These are phyloP conservation scores for Sphaerulina populicola DNA, from an alignment of 2,329 filamentous ascomycete genomes.

Conservation along the genomic window DNA sequence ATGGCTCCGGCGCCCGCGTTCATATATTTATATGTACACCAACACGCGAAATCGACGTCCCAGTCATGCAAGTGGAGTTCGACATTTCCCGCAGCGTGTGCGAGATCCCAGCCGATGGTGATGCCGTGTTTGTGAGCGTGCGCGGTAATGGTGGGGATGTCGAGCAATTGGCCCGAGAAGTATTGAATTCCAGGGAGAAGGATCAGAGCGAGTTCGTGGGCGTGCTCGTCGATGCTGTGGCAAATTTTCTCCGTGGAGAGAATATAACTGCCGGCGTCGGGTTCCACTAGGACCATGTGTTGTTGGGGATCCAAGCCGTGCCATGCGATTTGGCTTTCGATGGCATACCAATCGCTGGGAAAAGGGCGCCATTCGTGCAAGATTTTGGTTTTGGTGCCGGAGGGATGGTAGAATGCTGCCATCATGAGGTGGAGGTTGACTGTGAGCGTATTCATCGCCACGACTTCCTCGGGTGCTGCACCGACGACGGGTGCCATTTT, in stretches of 20 bases:
- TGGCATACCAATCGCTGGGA: constrained; percentile 79
- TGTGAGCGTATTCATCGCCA: constrained; percentile 80
- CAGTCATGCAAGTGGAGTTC: constrained; percentile 73
- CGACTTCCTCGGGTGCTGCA: constrained; percentile 62
- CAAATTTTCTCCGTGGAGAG: constrained; percentile 66
- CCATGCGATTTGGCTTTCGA: constrained; percentile 68
- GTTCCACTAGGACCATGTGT: constrained; percentile 64
- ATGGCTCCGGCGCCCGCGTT: constrained; percentile 81
- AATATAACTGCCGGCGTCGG: constrained; percentile 46
- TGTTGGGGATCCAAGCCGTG: constrained; percentile 59
- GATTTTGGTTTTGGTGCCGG: constrained; percentile 61
- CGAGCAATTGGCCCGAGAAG: constrained; percentile 81
- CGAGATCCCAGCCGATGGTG: constrained; percentile 76
- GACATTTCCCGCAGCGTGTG: constrained; percentile 79
- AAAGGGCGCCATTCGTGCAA: constrained; percentile 84
- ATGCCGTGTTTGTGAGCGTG: constrained; percentile 65
- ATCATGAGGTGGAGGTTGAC: constrained; percentile 75
- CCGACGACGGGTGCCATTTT: constrained; percentile 67
- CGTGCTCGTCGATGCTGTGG: constrained; percentile 63
- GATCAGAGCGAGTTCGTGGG: constrained; percentile 62
- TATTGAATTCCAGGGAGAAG: constrained; percentile 83
- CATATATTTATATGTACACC: constrained; percentile 94
- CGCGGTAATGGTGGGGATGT: constrained; percentile 69
- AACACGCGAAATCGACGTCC: constrained; percentile 83
- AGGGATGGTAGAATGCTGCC: constrained; percentile 71